Evolutionary conservation across 345 rosid genomes (phyloP), one percentile per base, ranked within the genome.

Genomic region (Dipteronia dyeriana): DNA sequence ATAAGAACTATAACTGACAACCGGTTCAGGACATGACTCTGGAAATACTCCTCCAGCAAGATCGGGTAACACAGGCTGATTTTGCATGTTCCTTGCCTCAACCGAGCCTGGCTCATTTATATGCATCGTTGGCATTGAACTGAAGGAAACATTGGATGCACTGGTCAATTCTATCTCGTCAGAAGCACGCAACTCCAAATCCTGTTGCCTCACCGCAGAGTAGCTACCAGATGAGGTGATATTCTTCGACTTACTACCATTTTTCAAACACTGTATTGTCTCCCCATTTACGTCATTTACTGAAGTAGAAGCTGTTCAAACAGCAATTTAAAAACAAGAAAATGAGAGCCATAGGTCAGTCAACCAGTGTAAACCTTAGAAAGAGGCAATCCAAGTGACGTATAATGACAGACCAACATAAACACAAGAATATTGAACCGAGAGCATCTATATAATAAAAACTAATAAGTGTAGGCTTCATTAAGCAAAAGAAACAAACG

Each of bases 91-190:
- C 59, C 31, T 41, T 7, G 29, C 17, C 73, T n/a, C 77, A 72
- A n/a, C 75, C 61, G 17, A 17, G 13, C 79, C 81, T 47, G 11
- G 73, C 62, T 77, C 82, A 41, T 82, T 81, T 26, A 85, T 61
- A 76, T 68, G 90, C 92, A 90, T 78, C n/a, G 86, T 67, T 14
- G 94, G 96, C 97, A 92, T 81, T 39, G 98, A 95, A 79, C 47
- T 81, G 82, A 88, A 90, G 57, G 80, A 79, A 39, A 82, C 75
- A 75, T 83, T 66, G 1, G 86, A 86, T n/a, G 87, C 87, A 61
- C 75, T 73, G 47, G 81, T 23, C 2, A 43, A 69, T 25, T 70
- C 84, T 60, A 74, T 75, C 53, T 78, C 88, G 53, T 10, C n/a
- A 0, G 75, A 65, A 73, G 76, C 4, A 47, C 72, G 68, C 66